Percentiles rank a stretch among this genome's conserved stretches.
Conservation (phyloP, 75 land plant genomes). For the Picea sitchensis region DNA sequence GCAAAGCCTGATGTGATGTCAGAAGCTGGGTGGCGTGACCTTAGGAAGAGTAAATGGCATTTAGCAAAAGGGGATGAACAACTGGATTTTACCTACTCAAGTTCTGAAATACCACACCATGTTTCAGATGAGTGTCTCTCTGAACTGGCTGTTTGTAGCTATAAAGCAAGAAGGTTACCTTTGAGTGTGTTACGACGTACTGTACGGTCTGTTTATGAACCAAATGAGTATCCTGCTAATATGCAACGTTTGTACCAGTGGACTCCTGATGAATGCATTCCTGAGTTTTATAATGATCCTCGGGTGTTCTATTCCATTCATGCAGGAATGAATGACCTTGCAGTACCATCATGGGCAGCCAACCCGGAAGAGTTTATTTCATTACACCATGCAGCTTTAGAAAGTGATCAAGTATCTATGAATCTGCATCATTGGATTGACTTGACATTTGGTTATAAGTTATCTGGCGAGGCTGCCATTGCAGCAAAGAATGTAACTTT, state of each 20-base stretch:
- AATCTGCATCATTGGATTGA: constrained; percentile 91
- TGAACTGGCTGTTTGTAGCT: constrained; percentile 92
- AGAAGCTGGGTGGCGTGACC: constrained; percentile 82
- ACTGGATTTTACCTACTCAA: constrained; percentile 84
- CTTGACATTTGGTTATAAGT: constrained; percentile 87
- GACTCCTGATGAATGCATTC: constrained; percentile 98
- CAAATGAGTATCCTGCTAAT: constrained; percentile 93
- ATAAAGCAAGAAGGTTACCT: constrained; percentile 90
- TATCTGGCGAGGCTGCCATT: constrained; percentile 81
- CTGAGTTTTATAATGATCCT: constrained; percentile 89
- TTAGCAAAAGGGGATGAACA: constrained; percentile 97
- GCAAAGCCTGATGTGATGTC: constrained; percentile 67
- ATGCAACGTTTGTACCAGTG: constrained; percentile 95
- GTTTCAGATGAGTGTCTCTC: constrained; percentile 97
- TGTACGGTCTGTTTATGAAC: constrained; percentile 94
- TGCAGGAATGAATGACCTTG: constrained; percentile 80
- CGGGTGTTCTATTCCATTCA: constrained; percentile 68
- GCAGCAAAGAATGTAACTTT: constrained; percentile 86
- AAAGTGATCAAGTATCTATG: constrained; percentile 72
- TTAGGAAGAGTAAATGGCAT: constrained; percentile 89
- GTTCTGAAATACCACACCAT: constrained; percentile 89
- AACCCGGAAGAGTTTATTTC: constrained; percentile 79
- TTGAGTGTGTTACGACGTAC: constrained; percentile 63
- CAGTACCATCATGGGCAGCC: constrained; percentile 77
- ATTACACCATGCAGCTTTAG: constrained; percentile 72